These are phyloP conservation scores for Ceratobasidium sp. DNA, from an alignment of 1,284 basidiomycete genomes.

Conservation along the genomic window DNA sequence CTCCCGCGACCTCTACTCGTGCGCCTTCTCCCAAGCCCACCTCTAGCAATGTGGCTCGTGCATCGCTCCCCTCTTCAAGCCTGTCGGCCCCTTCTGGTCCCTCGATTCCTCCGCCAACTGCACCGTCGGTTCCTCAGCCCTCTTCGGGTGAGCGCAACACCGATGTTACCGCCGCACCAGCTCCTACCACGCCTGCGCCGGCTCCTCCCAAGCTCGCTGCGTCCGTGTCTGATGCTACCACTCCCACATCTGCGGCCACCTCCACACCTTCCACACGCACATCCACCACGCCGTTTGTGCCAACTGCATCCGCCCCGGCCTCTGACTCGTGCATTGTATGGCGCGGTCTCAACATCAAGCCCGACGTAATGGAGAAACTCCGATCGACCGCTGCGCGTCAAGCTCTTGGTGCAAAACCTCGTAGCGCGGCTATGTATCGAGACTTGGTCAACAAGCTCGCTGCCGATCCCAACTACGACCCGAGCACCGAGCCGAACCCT, in stretches of 20 bases:
- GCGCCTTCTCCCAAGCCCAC: background rate
- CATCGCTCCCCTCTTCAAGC: too few species aligned
- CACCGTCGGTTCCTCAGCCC: too few species aligned
- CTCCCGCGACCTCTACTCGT: background rate
- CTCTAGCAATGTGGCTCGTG: too few species aligned
- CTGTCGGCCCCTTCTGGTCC: too few species aligned
- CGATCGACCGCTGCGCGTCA: background rate
- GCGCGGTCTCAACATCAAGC: background rate
- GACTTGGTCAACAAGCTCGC: constrained; percentile 8
- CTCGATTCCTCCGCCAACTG: too few species aligned
- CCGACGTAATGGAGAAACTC: background rate
- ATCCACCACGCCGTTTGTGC: background rate
- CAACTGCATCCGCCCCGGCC: background rate
- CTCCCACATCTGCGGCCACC: background rate
- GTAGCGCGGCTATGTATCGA: background rate
- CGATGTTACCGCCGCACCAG: too few species aligned
- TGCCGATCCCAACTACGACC: constrained; percentile 4
- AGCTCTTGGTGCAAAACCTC: background rate
- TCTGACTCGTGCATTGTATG: background rate
- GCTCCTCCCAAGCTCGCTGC: background rate
- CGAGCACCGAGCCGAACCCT: too few species aligned
- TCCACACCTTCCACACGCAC: background rate
- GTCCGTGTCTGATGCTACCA: background rate
- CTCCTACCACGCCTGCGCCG: too few species aligned
- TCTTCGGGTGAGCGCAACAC: too few species aligned